Evolutionary conservation across 1,284 basidiomycete species (phyloP).

Genomic region (Microbotryum intermedium): DNA sequence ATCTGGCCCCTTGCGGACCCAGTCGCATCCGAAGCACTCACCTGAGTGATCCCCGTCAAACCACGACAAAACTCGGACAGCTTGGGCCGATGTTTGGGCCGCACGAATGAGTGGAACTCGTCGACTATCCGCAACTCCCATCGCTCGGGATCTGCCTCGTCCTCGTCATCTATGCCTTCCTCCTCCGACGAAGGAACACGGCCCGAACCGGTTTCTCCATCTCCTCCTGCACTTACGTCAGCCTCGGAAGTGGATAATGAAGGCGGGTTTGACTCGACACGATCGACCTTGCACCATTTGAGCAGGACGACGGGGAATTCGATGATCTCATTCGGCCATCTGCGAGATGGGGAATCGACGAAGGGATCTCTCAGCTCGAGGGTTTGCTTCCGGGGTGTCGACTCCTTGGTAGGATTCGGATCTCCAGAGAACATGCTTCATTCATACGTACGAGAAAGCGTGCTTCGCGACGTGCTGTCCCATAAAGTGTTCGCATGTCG

Average conservation of each 20-base stretch:
- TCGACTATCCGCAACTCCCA: conserved; percentile 54
- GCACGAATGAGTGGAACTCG: conserved; percentile 80
- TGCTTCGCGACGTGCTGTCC: conserved; percentile 3
- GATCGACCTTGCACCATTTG: conserved; percentile 50
- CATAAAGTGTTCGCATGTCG: conserved; percentile 57
- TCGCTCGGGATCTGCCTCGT: conserved; percentile 34
- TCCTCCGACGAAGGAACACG: background rate
- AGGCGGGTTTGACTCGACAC: background rate
- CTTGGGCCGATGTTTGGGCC: conserved; percentile 72
- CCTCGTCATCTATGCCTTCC: conserved; percentile 48
- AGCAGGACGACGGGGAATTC: conserved; percentile 83
- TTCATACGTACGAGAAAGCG: conserved; percentile 14
- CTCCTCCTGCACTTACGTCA: background rate
- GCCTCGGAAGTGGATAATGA: background rate
- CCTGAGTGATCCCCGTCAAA: conserved; percentile 88
- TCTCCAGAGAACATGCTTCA: no score
- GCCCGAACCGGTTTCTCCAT: no score
- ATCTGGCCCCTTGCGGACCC: background rate
- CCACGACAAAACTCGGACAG: conserved; percentile 75
- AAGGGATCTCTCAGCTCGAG: background rate
- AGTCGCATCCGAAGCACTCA: conserved; percentile 39
- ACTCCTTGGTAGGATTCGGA: no score
- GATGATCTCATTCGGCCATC: conserved; percentile 87
- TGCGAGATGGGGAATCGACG: background rate
- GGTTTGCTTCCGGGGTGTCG: no score